These are phyloP conservation scores for Agaricus sinodeliciosus DNA, from an alignment of 768 basidiomycete species.

Conservation along the genomic window DNA sequence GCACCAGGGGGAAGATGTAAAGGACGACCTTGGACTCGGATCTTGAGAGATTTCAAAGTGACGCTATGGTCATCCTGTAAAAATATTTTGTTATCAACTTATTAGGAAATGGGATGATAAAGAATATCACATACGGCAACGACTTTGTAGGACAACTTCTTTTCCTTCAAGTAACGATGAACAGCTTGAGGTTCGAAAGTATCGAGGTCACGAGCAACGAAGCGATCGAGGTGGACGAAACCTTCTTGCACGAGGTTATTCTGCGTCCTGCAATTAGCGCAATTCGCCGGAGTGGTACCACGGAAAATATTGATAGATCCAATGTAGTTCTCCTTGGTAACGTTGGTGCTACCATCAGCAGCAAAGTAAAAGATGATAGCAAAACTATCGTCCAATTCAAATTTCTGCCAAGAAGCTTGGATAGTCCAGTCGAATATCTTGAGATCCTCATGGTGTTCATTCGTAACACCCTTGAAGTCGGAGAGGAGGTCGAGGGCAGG, in stretches of 20 bases:
- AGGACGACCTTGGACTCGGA: not conserved
- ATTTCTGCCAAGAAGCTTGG: conserved; percentile 35
- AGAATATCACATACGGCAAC: not conserved
- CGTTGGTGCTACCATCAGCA: conserved; percentile 22
- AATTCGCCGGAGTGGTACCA: conserved; percentile 21
- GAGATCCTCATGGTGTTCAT: not conserved
- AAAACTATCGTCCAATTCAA: conserved; percentile 32
- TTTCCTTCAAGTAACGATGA: conserved; percentile 28
- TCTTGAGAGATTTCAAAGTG: not conserved
- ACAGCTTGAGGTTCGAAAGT: conserved; percentile 32
- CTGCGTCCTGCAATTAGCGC: conserved; percentile 32
- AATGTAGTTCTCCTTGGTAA: conserved; percentile 24
- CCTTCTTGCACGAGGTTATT: conserved; percentile 29
- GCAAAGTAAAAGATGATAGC: conserved; percentile 37
- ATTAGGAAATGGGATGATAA: no score
- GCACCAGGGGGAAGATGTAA: not conserved
- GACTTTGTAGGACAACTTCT: conserved; percentile 3
- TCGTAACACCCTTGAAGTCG: not conserved
- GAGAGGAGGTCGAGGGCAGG: not conserved
- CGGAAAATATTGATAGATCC: conserved; percentile 37
- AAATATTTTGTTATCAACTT: no score
- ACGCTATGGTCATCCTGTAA: not conserved
- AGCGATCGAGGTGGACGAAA: conserved; percentile 36
- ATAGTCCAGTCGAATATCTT: conserved; percentile 34
- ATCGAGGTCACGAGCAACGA: conserved; percentile 22